Evolutionary conservation across 805 yeast genomes (phyloP).

Genomic region (Wickerhamiella azyma): DNA sequence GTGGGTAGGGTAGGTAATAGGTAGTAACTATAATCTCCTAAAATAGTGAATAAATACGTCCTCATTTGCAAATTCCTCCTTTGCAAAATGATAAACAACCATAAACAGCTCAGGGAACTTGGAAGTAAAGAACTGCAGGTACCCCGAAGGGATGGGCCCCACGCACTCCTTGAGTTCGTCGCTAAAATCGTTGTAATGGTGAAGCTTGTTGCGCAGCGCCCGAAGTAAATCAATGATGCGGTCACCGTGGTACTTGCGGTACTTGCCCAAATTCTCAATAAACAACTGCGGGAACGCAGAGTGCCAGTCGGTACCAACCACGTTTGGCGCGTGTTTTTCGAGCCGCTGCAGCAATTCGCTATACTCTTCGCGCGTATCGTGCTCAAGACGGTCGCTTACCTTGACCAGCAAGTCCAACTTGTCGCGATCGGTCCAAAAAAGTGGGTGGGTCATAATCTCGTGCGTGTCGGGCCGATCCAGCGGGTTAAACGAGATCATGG

Average conservation of each 20-base stretch:
- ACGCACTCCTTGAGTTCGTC: slow-evolving; percentile 45
- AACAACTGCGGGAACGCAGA: slow-evolving; percentile 53
- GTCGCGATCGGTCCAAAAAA: slow-evolving; percentile 65
- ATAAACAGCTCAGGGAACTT: slow-evolving; percentile 70
- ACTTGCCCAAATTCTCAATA: slow-evolving; percentile 75
- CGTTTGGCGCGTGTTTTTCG: slow-evolving; percentile 35
- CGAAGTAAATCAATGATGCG: slow-evolving; percentile 75
- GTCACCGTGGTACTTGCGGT: slow-evolving; percentile 70
- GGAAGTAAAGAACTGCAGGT: slow-evolving; percentile 56
- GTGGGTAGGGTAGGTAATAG: too few relatives aligned
- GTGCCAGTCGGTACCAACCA: slow-evolving; percentile 65
- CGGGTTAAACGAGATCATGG: slow-evolving; percentile 64
- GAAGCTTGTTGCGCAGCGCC: slow-evolving; percentile 85
- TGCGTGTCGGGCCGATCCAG: slow-evolving; percentile 54
- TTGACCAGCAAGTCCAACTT: slow-evolving; percentile 73
- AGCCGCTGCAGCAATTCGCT: slow-evolving; percentile 41
- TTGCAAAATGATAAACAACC: slow-evolving; percentile 54
- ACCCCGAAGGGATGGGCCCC: slow-evolving; percentile 76
- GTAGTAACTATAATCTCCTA: too few relatives aligned
- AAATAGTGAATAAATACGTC: slow-evolving; percentile 39
- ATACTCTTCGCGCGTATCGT: slow-evolving; percentile 71
- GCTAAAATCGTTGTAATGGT: slow-evolving; percentile 74
- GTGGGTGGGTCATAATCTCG: slow-evolving; percentile 65
- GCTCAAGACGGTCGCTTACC: slow-evolving; percentile 83
- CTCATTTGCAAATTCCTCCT: slow-evolving; percentile 46